Evolutionary conservation across 139 green algal species (phyloP).

Genomic region (Mychonastes homosphaera): DNA sequence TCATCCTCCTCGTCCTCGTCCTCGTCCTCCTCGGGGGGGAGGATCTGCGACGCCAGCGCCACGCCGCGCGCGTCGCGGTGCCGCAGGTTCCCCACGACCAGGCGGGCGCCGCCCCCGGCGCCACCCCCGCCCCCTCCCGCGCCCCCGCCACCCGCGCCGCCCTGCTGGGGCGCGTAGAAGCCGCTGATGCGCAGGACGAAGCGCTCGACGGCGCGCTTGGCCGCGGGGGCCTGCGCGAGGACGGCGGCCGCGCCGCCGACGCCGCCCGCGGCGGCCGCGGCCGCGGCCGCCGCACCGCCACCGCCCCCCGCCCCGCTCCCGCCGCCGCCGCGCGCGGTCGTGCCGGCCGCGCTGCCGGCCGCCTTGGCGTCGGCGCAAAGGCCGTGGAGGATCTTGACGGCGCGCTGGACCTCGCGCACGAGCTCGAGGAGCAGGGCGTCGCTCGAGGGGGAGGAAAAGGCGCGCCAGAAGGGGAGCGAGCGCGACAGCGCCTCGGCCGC

Average conservation of each 20-base stretch:
- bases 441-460: background rate
- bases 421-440: background rate
- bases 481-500: constrained; percentile 10
- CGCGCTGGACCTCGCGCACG: constrained; percentile 6
- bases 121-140: background rate
- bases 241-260: background rate
- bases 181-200: constrained; percentile 22
- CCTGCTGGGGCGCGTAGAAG: too few species aligned
- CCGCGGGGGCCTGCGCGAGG: constrained; percentile 11
- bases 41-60: constrained; percentile 15
- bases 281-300: background rate
- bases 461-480: constrained; percentile 9
- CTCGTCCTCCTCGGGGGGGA: background rate
- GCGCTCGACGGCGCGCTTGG: constrained; percentile 19
- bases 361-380: constrained; percentile 7
- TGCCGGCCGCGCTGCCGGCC: constrained; percentile 4
- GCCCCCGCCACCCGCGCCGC: background rate
- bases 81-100: constrained; percentile 17
- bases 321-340: constrained; percentile 2
- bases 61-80: constrained; percentile 26
- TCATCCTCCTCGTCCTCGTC: background rate
- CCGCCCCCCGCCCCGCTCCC: background rate
- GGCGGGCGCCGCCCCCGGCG: background rate
- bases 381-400: constrained; percentile 29
- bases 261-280: background rate